Base-by-base conservation (phyloP, 371 early-diverging fungal species). In the Syncephalastrum contaminatum region DNA sequence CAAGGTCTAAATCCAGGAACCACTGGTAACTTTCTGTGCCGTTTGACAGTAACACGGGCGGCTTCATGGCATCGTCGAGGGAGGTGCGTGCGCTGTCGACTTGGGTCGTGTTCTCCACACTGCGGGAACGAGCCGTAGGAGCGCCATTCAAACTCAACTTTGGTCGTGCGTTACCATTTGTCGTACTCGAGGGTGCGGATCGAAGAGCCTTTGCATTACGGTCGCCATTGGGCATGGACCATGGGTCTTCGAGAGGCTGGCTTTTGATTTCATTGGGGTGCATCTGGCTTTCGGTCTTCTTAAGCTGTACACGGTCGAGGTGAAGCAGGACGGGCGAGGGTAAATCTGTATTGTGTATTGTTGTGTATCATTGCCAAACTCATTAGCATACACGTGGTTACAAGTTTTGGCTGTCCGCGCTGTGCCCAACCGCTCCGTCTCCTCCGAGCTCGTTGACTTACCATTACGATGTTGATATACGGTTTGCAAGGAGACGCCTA, bases 1-100 rank as follows among this genome's bases (percentile, higher is more conserved):
- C 73, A 5, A 62, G 59, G 22, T 83, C 82, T 22, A 69, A 30
- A 15, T 75, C 67, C 44, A 75, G 27, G 58, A 70, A 75, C 77
- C 77, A 80, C 15, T 43, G 21, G 14, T 53, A 49, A 13, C 54
- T 58, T 39, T 63, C 58, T 41, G 46, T 43, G 22, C 36, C 36
- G 12, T 30, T 30, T 30, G 36, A 6, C 36, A 30, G 36, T 30
- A 30, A 8, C 36, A 30, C 36, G 10, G 22, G 18, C 15, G 21
- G n/a, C 21, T 14, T 48, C 36, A 30, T 7, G 20, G 48, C 16
- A 21, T 45, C 27, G 20, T 36, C 54, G 15, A 22, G 14, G 24
- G 15, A 18, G 44, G 19, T 43, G 44, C 45, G n/a, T 25, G 43
- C 21, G 52, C 30, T 15, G 22, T 51, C 30, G 40, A 27, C 44